Base-by-base conservation (phyloP, 805 yeast species). In the Debaryomyces prosopidis region DNA sequence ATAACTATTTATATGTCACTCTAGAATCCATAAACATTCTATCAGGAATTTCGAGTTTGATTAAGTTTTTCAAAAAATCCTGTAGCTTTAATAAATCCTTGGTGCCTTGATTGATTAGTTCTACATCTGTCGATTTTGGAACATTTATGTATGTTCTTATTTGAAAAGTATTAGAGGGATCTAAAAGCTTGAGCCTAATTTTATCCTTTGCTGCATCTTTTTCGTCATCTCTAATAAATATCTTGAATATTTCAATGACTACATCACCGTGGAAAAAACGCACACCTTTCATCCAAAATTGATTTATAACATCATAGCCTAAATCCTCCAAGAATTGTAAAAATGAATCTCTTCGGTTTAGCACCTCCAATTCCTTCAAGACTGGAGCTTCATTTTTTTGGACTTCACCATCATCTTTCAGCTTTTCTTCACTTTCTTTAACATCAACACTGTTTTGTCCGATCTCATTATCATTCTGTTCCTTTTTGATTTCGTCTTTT, bases 11-110 rank as follows among this genome's bases (percentile, higher is more conserved):
- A 35, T 41, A 42, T 18, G 40, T 51, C 26, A 86, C 75, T 53
- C 96, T 76, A 1, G 91, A 81, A 61, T 90, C 96, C 89, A 90
- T 88, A 19, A 76, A 71, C 59, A 80, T 81, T 50, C 96, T 75
- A 57, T 88, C 94, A 4, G 96, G 96, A 27, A 87, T 79, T 15
- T 73, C 80, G 39, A 91, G 71, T 39, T 81, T 80, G 7, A 91
- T 75, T 40, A 89, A 69, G 11, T 90, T 90, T 45, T 75, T 68
- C 48, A 91, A 67, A 41, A 84, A 88, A 15, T 71, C 80, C 62
- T 87, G 88, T 33, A 89, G 66, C 38, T 66, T 70, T 39, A 81
- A 68, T 50, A 91, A 67, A 44, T 84, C 83, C 46, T 79, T 79
- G 3, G 84, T 80, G 1, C 89, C 88, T 45, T 76, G 76, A 44